Conservation (phyloP, 768 basidiomycete genomes). For the Boletellus ananas region DNA sequence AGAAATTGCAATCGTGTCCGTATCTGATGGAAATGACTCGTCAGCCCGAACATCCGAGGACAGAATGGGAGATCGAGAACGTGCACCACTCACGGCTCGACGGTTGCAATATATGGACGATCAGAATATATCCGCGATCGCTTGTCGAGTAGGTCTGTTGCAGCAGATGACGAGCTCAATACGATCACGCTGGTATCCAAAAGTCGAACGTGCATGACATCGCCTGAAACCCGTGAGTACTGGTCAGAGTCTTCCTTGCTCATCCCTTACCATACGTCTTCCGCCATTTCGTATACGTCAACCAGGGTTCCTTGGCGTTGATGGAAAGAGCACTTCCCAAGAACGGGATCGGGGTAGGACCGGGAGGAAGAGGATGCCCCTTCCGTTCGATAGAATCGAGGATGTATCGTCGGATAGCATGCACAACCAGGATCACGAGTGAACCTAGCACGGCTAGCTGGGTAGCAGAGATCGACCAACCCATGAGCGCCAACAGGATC, state of each 20-base stretch:
- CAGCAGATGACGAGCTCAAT: constrained; percentile 2
- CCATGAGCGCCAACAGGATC: not conserved
- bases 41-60: not conserved
- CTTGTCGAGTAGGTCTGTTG: constrained; percentile 6
- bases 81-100: constrained; percentile 2
- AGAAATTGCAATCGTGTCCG: constrained; percentile 1
- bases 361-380: constrained; percentile 3
- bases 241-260: too few species aligned
- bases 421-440: not conserved
- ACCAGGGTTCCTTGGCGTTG: not conserved
- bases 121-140: constrained; percentile 15
- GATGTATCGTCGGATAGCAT: not conserved
- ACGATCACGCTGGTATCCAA: constrained; percentile 4
- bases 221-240: constrained; percentile 1
- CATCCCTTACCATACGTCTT: constrained; percentile 2
- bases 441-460: not conserved
- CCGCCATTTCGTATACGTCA: constrained; percentile 6
- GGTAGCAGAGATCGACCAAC: not conserved
- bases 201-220: constrained; percentile 5
- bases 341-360: constrained; percentile 5
- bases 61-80: not conserved
- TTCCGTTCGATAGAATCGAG: not conserved
- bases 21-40: not conserved
- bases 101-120: constrained; percentile 4
- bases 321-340: constrained; percentile 6